Conservation (phyloP, 306 rosid genomes). For the Cicer yamashitae region DNA sequence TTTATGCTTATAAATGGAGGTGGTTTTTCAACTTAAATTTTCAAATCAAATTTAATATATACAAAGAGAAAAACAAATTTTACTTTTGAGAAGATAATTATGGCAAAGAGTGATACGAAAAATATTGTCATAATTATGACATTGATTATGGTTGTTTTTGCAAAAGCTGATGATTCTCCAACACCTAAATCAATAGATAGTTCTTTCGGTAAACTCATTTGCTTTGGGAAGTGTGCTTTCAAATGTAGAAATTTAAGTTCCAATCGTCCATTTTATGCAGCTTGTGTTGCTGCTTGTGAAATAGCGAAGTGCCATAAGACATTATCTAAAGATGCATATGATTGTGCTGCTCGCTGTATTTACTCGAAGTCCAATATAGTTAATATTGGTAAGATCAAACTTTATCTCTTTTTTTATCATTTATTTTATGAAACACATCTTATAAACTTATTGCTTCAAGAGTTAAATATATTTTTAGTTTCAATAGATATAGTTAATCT, state of each 20-base stretch:
- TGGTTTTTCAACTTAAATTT: neutral
- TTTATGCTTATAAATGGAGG: neutral
- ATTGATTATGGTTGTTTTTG: neutral
- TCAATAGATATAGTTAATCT: too few species aligned
- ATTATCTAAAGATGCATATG: neutral
- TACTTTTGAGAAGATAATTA: neutral
- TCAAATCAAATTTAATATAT: neutral
- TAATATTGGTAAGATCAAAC: neutral
- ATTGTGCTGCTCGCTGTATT: neutral
- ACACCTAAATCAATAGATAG: neutral
- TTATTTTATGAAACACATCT: neutral
- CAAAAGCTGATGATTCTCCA: neutral
- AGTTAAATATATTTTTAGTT: too few species aligned
- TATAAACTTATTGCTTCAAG: too few species aligned
- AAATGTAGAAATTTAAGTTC: neutral
- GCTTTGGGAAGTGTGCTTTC: neutral
- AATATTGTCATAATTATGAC: neutral
- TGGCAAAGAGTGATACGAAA: neutral
- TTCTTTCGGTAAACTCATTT: rapidly evolving
- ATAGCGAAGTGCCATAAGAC: neutral
- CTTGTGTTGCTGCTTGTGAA: neutral
- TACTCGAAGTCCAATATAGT: neutral
- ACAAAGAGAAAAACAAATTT: neutral
- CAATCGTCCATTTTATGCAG: too few species aligned
- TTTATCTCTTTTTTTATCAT: neutral